Percentiles rank a stretch among this genome's conserved stretches.
phyloP scores from a whole-genome alignment of 2,329 filamentous ascomycete species.

The Akanthomyces lecanii region DNA sequence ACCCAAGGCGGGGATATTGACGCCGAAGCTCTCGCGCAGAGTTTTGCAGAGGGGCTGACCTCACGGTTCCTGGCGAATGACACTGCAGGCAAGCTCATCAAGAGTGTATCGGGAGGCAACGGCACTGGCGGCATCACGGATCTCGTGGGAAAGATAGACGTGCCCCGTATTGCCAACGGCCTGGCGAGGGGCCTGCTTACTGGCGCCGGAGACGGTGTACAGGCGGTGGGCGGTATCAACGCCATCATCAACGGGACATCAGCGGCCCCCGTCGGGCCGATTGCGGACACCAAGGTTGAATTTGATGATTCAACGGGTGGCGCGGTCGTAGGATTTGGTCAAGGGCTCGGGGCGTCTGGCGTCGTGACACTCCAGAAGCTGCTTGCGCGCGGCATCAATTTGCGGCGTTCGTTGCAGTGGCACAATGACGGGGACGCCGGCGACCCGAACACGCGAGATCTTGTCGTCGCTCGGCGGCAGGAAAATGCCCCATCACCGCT shows the following conservation, averaged over 20 bases:
- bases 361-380: constrained; percentile 29
- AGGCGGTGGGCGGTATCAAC: constrained; percentile 30
- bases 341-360: constrained; percentile 32
- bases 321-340: constrained; percentile 32
- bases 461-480: not conserved
- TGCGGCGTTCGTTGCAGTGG: constrained; percentile 1
- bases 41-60: constrained; percentile 27
- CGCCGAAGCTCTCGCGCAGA: constrained; percentile 23
- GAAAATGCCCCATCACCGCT: not conserved
- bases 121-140: not conserved
- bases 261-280: constrained; percentile 17
- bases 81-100: constrained; percentile 25
- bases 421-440: not conserved
- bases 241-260: constrained; percentile 29
- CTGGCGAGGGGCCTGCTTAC: constrained; percentile 33
- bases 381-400: constrained; percentile 21
- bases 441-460: not conserved
- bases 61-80: constrained; percentile 32
- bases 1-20: constrained; percentile 17
- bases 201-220: constrained; percentile 32
- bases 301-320: constrained; percentile 35
- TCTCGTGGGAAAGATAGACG: constrained; percentile 21
- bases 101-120: not conserved
- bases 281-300: constrained; percentile 24
- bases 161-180: constrained; percentile 31